A percentile compares a stretch with the other conserved stretches of the same genome.
Evolutionary conservation across 331 rosid species (phyloP).

Genomic region (Rhamnella rubrinervis): DNA sequence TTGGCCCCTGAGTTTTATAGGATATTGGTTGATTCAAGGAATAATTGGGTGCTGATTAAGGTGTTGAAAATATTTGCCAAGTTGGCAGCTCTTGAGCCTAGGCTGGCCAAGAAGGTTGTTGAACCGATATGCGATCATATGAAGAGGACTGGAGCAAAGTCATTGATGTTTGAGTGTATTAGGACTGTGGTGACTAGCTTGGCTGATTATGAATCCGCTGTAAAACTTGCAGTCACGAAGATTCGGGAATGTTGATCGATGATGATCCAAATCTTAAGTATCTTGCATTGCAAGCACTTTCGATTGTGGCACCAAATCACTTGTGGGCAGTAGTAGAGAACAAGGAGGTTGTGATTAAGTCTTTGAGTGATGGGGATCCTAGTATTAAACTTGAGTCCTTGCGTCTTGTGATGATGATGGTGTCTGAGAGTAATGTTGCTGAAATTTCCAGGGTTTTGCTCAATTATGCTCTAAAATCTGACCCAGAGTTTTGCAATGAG

Average conservation of each 20-base stretch:
- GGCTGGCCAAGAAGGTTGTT: conserved; percentile 72
- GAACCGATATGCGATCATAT: conserved; percentile 78
- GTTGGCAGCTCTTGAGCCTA: conserved; percentile 74
- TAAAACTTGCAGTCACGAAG: conserved; percentile 63
- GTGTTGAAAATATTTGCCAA: conserved; percentile 71
- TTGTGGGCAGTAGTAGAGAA: conserved; percentile 89
- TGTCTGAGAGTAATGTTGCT: conserved; percentile 64
- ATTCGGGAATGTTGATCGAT: conserved; percentile 66
- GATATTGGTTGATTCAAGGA: conserved; percentile 70
- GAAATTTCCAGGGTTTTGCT: conserved; percentile 73
- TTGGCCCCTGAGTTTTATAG: conserved; percentile 84
- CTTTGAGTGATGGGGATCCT: conserved; percentile 80
- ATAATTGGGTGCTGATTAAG: conserved; percentile 89
- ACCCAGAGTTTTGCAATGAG: conserved; percentile 74
- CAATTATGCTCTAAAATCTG: conserved; percentile 76
- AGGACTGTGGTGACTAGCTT: conserved; percentile 73
- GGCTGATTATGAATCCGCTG: conserved; percentile 60
- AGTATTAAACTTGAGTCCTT: conserved; percentile 75
- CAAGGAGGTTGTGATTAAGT: conserved; percentile 74
- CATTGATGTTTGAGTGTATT: conserved; percentile 77
- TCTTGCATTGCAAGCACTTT: conserved; percentile 81
- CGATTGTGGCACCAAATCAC: conserved; percentile 49
- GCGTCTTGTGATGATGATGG: conserved; percentile 80
- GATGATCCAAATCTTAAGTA: conserved; percentile 87
- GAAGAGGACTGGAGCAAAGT: conserved; percentile 64